A percentile compares a stretch with the other conserved stretches of the same genome.
Evolutionary conservation across 2,329 filamentous ascomycete genomes (phyloP).

Genomic region (Fusarium fujikuroi): DNA sequence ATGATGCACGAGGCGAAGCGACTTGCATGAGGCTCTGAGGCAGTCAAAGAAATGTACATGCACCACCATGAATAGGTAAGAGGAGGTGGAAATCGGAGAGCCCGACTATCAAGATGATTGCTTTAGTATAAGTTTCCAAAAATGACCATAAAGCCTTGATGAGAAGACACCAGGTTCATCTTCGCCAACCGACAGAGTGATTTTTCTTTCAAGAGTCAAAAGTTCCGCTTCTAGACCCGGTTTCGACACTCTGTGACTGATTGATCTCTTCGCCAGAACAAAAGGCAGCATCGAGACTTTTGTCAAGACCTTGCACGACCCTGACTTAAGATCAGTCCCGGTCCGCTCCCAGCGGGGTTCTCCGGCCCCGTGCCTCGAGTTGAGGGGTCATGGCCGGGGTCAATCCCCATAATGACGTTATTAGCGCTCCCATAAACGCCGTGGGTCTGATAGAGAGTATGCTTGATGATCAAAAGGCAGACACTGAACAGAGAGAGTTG

Average conservation of each 20-base stretch:
- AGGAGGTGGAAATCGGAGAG: conserved; percentile 30
- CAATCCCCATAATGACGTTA: conserved; percentile 42
- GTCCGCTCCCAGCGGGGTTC: conserved; percentile 35
- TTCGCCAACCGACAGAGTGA: not conserved
- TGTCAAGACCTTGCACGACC: conserved; percentile 28
- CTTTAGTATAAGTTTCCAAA: not conserved
- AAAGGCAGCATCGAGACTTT: conserved; percentile 12
- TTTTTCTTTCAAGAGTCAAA: not conserved
- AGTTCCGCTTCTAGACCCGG: not conserved
- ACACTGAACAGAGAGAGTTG: not conserved
- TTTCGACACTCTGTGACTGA: not conserved
- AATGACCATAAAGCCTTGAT: not conserved
- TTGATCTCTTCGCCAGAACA: conserved; percentile 6
- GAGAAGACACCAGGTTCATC: not conserved
- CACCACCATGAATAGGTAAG: not conserved
- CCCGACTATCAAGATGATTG: conserved; percentile 18
- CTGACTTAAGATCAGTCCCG: conserved; percentile 40
- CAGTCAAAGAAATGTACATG: not conserved
- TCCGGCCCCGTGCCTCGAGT: conserved; percentile 29
- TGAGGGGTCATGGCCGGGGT: conserved; percentile 12
- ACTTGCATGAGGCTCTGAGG: not conserved
- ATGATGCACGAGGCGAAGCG: not conserved
- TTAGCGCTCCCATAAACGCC: conserved; percentile 9
- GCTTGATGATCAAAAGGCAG: not conserved
- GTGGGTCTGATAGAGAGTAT: not conserved